A percentile compares a stretch with the other conserved stretches of the same genome.
phyloP scores from a whole-genome alignment of 1,139 yeast species.

The Yarrowia galli region DNA sequence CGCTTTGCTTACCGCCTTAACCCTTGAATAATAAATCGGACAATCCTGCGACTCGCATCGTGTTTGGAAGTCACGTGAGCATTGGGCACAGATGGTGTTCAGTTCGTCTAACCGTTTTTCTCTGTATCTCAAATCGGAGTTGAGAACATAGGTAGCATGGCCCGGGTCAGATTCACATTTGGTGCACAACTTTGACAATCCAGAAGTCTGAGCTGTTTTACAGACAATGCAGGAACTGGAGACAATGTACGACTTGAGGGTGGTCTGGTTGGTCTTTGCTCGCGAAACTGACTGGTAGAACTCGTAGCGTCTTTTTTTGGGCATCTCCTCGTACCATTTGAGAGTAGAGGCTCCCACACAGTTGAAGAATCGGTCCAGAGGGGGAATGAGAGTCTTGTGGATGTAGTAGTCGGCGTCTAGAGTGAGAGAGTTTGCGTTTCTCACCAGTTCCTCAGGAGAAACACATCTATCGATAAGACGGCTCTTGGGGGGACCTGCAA shows the following conservation, averaged over 20 bases:
- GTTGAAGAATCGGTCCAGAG: conserved; percentile 82
- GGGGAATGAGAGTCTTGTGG: conserved; percentile 82
- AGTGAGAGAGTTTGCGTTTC: conserved; percentile 47
- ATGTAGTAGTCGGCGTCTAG: conserved; percentile 88
- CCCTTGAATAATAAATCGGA: conserved; percentile 54
- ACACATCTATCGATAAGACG: conserved; percentile 81
- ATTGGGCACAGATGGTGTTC: conserved; percentile 48
- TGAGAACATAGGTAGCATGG: conserved; percentile 42
- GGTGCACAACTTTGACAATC: conserved; percentile 40
- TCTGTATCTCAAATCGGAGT: conserved; percentile 42
- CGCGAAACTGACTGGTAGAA: conserved; percentile 27
- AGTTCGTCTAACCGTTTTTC: conserved; percentile 47
- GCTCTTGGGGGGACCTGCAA: conserved; percentile 68
- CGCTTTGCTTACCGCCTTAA: conserved; percentile 45
- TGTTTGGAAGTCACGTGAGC: conserved; percentile 45
- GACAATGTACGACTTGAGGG: conserved; percentile 45
- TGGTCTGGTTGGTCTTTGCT: conserved; percentile 38
- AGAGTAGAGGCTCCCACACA: conserved; percentile 80
- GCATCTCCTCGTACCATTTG: conserved; percentile 80
- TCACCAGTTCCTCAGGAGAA: conserved; percentile 74
- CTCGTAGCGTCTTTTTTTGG: conserved; percentile 51
- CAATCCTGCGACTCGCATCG: conserved; percentile 57
- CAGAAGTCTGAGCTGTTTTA: conserved; percentile 39
- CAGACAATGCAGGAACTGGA: conserved; percentile 47
- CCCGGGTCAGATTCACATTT: conserved; percentile 23